A percentile compares a stretch with the other conserved stretches of the same genome.
Conservation (phyloP, 352 stramenopile genomes). For the Phytophthora aleatoria region DNA sequence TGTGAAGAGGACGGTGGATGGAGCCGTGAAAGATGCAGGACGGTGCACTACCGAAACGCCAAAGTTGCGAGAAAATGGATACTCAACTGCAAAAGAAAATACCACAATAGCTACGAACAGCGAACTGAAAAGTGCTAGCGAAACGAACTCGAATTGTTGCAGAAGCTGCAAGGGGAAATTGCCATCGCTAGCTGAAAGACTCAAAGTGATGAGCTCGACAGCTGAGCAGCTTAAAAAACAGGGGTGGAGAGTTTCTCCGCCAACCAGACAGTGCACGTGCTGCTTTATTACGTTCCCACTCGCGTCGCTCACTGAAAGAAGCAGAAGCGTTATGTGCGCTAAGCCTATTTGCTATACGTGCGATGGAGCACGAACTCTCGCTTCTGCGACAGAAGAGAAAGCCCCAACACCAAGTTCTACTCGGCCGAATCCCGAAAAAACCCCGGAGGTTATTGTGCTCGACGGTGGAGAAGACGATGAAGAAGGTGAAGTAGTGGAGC, state of each 20-base stretch:
- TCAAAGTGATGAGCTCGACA: constrained; percentile 5
- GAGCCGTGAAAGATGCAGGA: constrained; percentile 2
- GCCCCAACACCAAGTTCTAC: not conserved
- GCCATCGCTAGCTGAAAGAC: not conserved
- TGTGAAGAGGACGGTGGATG: constrained; percentile 5
- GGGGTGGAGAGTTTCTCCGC: not conserved
- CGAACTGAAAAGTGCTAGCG: not conserved
- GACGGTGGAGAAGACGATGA: constrained; percentile 9
- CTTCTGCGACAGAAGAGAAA: not conserved
- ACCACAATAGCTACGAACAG: not conserved
- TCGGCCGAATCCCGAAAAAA: not conserved
- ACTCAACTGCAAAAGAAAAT: not conserved
- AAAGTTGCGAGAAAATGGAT: not conserved
- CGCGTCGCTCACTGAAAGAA: constrained; percentile 5
- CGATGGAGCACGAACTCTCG: not conserved
- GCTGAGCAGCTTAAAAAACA: constrained; percentile 5
- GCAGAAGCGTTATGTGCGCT: constrained; percentile 1
- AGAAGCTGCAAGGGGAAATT: constrained; percentile 11
- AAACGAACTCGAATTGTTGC: constrained; percentile 5
- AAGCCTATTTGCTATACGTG: constrained; percentile 9
- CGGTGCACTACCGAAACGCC: not conserved
- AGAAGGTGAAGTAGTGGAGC: constrained; percentile 16
- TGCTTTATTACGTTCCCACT: constrained; percentile 15
- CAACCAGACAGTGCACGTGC: constrained; percentile 14
- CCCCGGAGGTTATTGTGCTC: constrained; percentile 11